A percentile compares a stretch with the other conserved stretches of the same genome.
These are phyloP conservation scores for Plasmodium coatneyi DNA, from an alignment of 169 alveolate species.

Conservation along the genomic window DNA sequence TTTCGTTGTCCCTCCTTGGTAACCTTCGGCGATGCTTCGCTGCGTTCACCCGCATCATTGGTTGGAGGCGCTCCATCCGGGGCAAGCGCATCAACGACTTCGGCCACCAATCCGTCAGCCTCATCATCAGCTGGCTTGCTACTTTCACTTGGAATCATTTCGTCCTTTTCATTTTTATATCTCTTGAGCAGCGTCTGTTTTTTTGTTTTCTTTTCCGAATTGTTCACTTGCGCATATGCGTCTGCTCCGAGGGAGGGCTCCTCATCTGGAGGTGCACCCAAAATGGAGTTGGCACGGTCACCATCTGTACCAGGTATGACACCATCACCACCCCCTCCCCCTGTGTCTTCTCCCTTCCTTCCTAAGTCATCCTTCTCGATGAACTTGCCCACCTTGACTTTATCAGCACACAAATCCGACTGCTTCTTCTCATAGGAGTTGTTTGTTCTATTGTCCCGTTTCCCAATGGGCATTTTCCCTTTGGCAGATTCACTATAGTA, in stretches of 20 bases:
- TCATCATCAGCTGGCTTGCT: neutral
- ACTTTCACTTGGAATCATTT: neutral
- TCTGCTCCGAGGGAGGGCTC: neutral
- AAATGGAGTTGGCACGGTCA: neutral
- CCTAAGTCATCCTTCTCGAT: neutral
- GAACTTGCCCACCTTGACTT: neutral
- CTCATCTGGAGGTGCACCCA: neutral
- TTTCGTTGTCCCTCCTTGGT: neutral
- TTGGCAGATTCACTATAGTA: neutral
- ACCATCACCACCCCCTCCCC: neutral
- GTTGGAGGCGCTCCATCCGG: neutral
- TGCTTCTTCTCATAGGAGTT: neutral
- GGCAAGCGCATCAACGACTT: neutral
- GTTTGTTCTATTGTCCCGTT: neutral
- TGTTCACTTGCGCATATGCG: neutral
- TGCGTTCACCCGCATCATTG: neutral
- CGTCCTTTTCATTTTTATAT: neutral
- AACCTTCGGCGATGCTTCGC: neutral
- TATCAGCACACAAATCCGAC: neutral
- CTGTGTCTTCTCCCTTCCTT: neutral
- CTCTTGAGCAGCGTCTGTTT: neutral
- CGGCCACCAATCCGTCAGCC: neutral
- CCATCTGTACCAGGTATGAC: neutral
- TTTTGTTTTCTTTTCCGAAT: neutral
- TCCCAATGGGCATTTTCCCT: neutral